Conservation (phyloP, 2,329 filamentous ascomycete species). For the Pestalotiopsis sp. region DNA sequence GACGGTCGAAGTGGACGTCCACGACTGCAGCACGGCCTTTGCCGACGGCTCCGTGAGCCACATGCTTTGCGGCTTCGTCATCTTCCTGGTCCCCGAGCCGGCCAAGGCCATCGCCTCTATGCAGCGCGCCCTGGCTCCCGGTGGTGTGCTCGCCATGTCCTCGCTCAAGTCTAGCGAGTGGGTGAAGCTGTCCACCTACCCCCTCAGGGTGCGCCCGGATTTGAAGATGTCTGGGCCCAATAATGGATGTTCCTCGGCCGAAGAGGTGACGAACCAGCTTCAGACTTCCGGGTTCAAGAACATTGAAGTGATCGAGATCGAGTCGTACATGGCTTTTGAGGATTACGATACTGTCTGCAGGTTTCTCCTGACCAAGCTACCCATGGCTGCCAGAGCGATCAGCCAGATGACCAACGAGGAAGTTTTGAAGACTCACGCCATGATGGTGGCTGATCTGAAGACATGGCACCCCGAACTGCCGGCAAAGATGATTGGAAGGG, state of each 20-base stretch:
- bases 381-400: conserved; percentile 15
- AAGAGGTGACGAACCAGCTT: conserved; percentile 13
- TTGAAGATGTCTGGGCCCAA: conserved; percentile 10
- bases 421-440: conserved; percentile 14
- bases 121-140: conserved; percentile 13
- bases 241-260: conserved; percentile 13
- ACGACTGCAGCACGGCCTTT: conserved; percentile 15
- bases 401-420: conserved; percentile 20
- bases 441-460: conserved; percentile 19
- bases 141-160: conserved; percentile 18
- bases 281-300: conserved; percentile 12
- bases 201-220: conserved; percentile 15
- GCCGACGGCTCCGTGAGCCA: conserved; percentile 17
- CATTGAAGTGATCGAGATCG: conserved; percentile 14
- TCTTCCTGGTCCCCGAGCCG: conserved; percentile 18
- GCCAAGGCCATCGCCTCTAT: conserved; percentile 15
- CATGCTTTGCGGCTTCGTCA: conserved; percentile 16
- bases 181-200: conserved; percentile 17
- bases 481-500: conserved; percentile 19
- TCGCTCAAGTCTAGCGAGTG: conserved; percentile 16
- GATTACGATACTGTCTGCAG: conserved; percentile 17
- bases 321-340: conserved; percentile 14
- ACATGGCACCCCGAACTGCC: conserved; percentile 18
- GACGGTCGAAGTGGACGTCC: conserved; percentile 10
- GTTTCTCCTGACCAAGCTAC: conserved; percentile 18